Conservation (phyloP, 768 basidiomycete species). For the Russula compacta region DNA sequence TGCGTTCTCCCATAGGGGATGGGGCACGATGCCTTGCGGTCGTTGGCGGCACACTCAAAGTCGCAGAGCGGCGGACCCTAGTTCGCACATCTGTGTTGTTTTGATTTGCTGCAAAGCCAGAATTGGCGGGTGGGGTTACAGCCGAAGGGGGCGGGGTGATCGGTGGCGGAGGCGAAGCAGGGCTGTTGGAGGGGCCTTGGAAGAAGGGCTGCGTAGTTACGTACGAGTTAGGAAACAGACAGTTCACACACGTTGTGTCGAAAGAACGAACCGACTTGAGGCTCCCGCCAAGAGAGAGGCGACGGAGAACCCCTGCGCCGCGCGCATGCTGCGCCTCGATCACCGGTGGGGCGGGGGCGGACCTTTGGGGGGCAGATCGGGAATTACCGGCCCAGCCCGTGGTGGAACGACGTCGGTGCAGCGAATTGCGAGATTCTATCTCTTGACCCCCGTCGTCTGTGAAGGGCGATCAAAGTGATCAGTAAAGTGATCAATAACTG, state of each 20-base stretch:
- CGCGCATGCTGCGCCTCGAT: conserved; percentile 45
- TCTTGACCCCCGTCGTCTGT: conserved; percentile 18
- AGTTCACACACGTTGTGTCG: not conserved
- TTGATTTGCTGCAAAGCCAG: conserved; percentile 5
- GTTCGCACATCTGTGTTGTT: conserved; percentile 20
- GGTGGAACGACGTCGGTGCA: conserved; percentile 46
- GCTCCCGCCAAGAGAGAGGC: conserved; percentile 60
- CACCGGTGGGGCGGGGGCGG: conserved; percentile 23
- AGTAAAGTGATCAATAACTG: not conserved
- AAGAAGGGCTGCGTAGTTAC: conserved; percentile 13
- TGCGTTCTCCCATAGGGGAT: conserved; percentile 86
- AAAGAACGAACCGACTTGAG: conserved; percentile 45
- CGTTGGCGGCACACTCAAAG: conserved; percentile 35
- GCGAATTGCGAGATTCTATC: not conserved
- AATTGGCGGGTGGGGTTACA: not conserved
- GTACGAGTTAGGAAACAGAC: conserved; percentile 9
- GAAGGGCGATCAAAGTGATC: not conserved
- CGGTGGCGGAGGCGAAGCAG: conserved; percentile 14
- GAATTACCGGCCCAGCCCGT: conserved; percentile 37
- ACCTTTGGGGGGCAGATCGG: conserved; percentile 39
- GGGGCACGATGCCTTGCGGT: conserved; percentile 52
- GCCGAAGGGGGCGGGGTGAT: conserved; percentile 17
- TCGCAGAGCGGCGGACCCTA: conserved; percentile 47
- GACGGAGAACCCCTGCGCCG: conserved; percentile 60
- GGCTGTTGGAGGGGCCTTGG: not conserved